A percentile compares a stretch with the other conserved stretches of the same genome.
Conservation (phyloP, 176 grass and related monocot species). For the Avena sativa region DNA sequence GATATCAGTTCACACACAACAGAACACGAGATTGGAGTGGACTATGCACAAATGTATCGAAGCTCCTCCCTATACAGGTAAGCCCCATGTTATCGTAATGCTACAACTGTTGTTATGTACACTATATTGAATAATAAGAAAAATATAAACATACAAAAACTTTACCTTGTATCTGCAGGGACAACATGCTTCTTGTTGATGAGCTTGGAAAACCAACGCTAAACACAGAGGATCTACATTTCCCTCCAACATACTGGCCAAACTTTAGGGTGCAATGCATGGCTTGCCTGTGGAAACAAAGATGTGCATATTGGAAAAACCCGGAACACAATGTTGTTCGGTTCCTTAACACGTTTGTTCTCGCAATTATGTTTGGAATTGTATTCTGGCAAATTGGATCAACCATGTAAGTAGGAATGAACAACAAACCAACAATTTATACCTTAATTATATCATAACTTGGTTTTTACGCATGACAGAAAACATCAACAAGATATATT, state of each 20-base stretch:
- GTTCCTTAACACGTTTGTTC: conserved; percentile 51
- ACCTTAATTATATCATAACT: not conserved
- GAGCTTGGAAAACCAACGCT: conserved; percentile 53
- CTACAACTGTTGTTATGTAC: not conserved
- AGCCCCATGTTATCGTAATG: not conserved
- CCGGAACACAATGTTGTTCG: conserved; percentile 63
- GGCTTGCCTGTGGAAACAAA: conserved; percentile 64
- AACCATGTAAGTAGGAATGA: conserved; percentile 51
- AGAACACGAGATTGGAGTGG: conserved; percentile 60
- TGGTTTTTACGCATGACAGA: conserved; percentile 31
- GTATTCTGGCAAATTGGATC: conserved; percentile 65
- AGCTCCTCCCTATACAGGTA: conserved; percentile 70
- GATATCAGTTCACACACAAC: conserved; percentile 69
- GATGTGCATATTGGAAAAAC: conserved; percentile 68
- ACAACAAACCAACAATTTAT: not conserved
- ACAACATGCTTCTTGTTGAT: conserved; percentile 64
- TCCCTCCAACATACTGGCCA: conserved; percentile 46
- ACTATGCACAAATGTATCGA: conserved; percentile 63
- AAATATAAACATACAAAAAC: not conserved
- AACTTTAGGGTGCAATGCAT: conserved; percentile 53
- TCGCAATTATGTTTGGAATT: conserved; percentile 52
- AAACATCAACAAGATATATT: conserved; percentile 58
- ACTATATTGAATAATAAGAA: not conserved
- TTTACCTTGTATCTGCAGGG: conserved; percentile 40
- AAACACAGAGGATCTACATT: conserved; percentile 53